These are phyloP conservation scores for Leccinum pachyderme DNA, from an alignment of 1,284 basidiomycete genomes.

Conservation along the genomic window DNA sequence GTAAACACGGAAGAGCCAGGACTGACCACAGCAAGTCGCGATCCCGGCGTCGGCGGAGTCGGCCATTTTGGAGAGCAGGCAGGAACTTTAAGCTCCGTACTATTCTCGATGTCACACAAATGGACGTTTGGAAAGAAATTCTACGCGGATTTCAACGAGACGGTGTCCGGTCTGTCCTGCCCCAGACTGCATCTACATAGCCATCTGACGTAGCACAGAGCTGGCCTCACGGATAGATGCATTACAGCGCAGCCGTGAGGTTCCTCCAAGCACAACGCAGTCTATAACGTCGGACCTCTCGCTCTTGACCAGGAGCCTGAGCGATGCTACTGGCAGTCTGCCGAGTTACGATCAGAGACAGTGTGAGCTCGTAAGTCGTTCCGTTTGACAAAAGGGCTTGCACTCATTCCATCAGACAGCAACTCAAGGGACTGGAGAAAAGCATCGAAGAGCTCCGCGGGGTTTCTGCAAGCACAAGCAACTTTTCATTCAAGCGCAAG, in stretches of 20 bases:
- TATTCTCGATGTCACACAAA: no score
- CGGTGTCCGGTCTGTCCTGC: conserved; percentile 24
- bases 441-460: conserved; percentile 50
- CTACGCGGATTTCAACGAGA: conserved; percentile 19
- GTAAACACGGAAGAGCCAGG: background rate
- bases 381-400: background rate
- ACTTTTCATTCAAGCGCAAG: conserved; percentile 73
- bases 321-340: conserved; percentile 59
- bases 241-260: conserved; percentile 7
- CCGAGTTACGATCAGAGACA: conserved; percentile 74
- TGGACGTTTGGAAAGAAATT: conserved; percentile 34
- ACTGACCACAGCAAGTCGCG: conserved; percentile 25
- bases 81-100: background rate
- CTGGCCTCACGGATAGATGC: conserved; percentile 26
- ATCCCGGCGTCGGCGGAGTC: conserved; percentile 4
- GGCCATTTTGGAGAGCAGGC: conserved; percentile 18
- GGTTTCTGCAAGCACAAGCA: conserved; percentile 48
- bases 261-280: conserved; percentile 33
- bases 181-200: background rate
- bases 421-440: conserved; percentile 57
- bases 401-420: conserved; percentile 39
- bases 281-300: conserved; percentile 44
- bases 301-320: conserved; percentile 56
- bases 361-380: conserved; percentile 58
- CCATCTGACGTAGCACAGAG: conserved; percentile 25